Percentiles rank a stretch among this genome's conserved stretches.
Evolutionary conservation across 2,329 filamentous ascomycete species (phyloP).

Genomic region (Chrysoporthe cubensis): DNA sequence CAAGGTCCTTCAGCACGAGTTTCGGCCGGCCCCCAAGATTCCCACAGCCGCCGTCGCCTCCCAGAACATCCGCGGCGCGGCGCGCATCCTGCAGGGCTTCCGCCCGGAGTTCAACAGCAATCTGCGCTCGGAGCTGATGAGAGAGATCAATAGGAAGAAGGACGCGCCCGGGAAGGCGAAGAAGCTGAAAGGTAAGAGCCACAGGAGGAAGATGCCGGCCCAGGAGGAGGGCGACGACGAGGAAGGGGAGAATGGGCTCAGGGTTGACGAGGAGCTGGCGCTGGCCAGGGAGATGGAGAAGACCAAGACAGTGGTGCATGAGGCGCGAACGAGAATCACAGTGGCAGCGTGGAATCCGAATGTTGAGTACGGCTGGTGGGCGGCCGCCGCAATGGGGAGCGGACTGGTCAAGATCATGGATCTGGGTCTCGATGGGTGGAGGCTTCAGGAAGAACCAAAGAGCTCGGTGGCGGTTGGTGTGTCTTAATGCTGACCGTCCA

Average conservation of each 20-base stretch:
- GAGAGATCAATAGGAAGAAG: constrained; percentile 41
- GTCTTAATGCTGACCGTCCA: not conserved
- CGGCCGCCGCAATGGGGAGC: constrained; percentile 67
- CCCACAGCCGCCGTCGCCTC: not conserved
- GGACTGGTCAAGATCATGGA: constrained; percentile 71
- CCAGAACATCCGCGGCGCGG: constrained; percentile 47
- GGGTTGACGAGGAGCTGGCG: constrained; percentile 29
- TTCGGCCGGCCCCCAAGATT: constrained; percentile 40
- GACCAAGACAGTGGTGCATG: constrained; percentile 54
- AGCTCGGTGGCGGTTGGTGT: not conserved
- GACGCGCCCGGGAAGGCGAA: constrained; percentile 40
- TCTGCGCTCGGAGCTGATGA: constrained; percentile 44
- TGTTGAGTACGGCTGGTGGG: constrained; percentile 66
- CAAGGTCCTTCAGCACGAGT: constrained; percentile 59
- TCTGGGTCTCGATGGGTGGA: constrained; percentile 53
- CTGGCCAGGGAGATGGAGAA: constrained; percentile 29
- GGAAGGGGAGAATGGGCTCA: constrained; percentile 34
- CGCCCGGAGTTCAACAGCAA: constrained; percentile 54
- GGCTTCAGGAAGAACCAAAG: constrained; percentile 5
- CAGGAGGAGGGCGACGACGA: constrained; percentile 30
- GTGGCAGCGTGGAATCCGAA: constrained; percentile 72
- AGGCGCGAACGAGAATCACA: constrained; percentile 66
- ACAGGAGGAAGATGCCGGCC: constrained; percentile 41
- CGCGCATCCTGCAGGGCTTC: constrained; percentile 57
- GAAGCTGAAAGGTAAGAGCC: constrained; percentile 36